A percentile compares a stretch with the other conserved stretches of the same genome.
Conservation (phyloP, 129 eudicot species). For the Helianthus tuberosus region DNA sequence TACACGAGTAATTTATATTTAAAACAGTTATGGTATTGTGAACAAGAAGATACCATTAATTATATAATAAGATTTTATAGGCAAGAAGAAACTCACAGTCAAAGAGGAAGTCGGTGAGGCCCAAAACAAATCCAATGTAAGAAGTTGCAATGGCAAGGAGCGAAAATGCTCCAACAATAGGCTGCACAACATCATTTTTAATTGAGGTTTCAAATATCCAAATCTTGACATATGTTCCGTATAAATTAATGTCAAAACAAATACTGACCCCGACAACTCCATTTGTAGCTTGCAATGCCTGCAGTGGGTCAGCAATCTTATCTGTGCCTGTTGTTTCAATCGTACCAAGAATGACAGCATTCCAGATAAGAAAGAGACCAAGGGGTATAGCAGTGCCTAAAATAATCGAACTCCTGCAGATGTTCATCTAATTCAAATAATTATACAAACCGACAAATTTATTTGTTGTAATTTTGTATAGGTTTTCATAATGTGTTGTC, state of each 20-base stretch:
- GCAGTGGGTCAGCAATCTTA: conserved; percentile 68
- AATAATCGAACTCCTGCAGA: conserved; percentile 81
- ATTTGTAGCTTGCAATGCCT: conserved; percentile 68
- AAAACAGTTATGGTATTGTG: neutral
- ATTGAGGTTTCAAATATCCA: conserved; percentile 14
- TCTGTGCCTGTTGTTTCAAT: conserved; percentile 51
- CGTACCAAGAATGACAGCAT: conserved; percentile 92
- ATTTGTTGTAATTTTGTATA: neutral
- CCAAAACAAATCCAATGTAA: conserved; percentile 92
- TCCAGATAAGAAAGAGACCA: conserved; percentile 83
- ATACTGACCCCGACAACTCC: conserved; percentile 86
- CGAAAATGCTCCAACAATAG: conserved; percentile 82
- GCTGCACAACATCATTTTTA: conserved; percentile 51
- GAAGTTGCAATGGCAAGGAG: conserved; percentile 94
- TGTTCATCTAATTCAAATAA: conserved; percentile 1
- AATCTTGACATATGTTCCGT: conserved; percentile 3
- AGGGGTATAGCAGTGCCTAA: conserved; percentile 94
- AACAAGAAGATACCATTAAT: neutral
- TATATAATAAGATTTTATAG: neutral
- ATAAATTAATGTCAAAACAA: conserved; percentile 10
- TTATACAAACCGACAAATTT: neutral
- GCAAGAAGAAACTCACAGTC: conserved; percentile 61
- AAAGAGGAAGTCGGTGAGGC: conserved; percentile 88
- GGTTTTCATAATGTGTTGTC: conserved; percentile 12
- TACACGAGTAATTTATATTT: neutral